Evolutionary conservation across 2,329 filamentous ascomycete genomes (phyloP).

Genomic region (Aschersonia sp.): DNA sequence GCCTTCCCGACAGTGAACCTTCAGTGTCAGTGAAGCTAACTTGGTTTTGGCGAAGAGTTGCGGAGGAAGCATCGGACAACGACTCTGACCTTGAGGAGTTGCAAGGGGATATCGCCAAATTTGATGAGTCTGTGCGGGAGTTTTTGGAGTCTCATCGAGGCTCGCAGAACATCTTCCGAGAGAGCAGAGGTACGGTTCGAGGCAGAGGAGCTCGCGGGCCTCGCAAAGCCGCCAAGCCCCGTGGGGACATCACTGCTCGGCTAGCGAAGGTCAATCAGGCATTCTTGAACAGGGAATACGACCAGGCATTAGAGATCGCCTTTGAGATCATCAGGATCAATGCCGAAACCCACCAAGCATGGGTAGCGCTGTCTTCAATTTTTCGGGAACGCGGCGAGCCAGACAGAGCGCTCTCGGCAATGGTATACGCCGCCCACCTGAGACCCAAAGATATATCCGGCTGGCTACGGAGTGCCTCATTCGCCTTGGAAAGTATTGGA

Average conservation of each 20-base stretch:
- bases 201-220: constrained; percentile 26
- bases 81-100: constrained; percentile 31
- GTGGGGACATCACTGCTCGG: constrained; percentile 55
- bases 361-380: constrained; percentile 46
- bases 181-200: constrained; percentile 9
- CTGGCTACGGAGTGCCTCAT: constrained; percentile 45
- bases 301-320: constrained; percentile 41
- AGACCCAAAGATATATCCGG: constrained; percentile 43
- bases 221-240: constrained; percentile 50
- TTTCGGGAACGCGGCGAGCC: constrained; percentile 44
- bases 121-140: constrained; percentile 24
- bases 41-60: constrained; percentile 2
- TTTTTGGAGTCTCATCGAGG: constrained; percentile 24
- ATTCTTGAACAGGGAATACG: constrained; percentile 48
- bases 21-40: constrained; percentile 1
- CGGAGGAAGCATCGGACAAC: constrained; percentile 21
- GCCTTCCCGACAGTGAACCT: no score
- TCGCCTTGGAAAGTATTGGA: constrained; percentile 35
- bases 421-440: constrained; percentile 47
- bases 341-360: constrained; percentile 50
- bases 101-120: constrained; percentile 26
- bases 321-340: constrained; percentile 55
- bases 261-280: constrained; percentile 53
- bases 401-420: constrained; percentile 42
- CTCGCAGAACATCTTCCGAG: constrained; percentile 7